These are phyloP conservation scores for Thalassiosira livingstoniorum DNA, from an alignment of 352 stramenopile genomes.

Conservation along the genomic window DNA sequence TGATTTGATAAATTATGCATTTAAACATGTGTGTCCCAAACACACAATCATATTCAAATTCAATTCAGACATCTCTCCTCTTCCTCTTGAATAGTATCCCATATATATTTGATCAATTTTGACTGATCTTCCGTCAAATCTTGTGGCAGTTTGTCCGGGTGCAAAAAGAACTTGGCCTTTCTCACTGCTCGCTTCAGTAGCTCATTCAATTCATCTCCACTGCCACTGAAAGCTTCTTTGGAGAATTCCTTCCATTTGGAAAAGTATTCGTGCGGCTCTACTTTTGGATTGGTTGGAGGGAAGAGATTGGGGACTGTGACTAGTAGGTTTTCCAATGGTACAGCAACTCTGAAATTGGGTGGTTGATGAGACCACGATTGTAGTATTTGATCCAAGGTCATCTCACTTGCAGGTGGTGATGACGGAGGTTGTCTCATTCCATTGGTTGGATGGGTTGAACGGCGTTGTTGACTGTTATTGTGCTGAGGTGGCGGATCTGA, in stretches of 20 bases:
- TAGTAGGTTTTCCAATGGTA: conserved; percentile 36
- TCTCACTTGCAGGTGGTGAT: background rate
- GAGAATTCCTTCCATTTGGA: conserved; percentile 47
- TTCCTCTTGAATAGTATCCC: conserved; percentile 45
- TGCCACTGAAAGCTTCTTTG: conserved; percentile 44
- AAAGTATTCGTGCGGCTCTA: conserved; percentile 58
- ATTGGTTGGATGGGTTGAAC: background rate
- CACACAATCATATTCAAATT: too few relatives aligned
- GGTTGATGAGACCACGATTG: conserved; percentile 36
- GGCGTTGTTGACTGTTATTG: background rate
- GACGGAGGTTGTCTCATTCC: background rate
- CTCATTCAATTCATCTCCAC: conserved; percentile 40
- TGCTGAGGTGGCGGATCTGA: background rate
- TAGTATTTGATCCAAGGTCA: conserved; percentile 1
- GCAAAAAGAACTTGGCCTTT: conserved; percentile 56
- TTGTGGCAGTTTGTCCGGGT: conserved; percentile 46
- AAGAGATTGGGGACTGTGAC: conserved; percentile 32
- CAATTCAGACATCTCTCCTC: too few relatives aligned
- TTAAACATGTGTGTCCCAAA: too few relatives aligned
- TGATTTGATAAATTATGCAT: too few relatives aligned
- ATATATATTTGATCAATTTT: conserved; percentile 44
- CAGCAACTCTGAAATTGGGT: conserved; percentile 27
- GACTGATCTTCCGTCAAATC: conserved; percentile 53
- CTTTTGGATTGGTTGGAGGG: conserved; percentile 37
- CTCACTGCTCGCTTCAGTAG: conserved; percentile 15